Evolutionary conservation across 805 yeast genomes (phyloP), one percentile per base, ranked within the genome.

Genomic region (Torulaspora gathmanii): DNA sequence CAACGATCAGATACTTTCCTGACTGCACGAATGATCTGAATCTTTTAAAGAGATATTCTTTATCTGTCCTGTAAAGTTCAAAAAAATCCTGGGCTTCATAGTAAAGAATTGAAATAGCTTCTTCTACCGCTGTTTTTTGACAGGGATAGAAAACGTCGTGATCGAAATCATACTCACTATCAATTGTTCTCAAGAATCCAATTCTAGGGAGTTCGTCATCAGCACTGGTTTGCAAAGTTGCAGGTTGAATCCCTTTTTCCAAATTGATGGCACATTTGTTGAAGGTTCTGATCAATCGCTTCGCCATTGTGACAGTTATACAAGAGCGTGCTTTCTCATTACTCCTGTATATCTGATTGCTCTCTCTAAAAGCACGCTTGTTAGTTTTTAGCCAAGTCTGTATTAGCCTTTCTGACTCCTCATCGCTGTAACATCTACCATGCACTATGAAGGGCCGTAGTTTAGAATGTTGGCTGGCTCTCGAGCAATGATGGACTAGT

Each of bases 91-190:
- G 61, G 0, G 82, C 78, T 4, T 70, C 68, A 50, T 72, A 79
- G 37, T 72, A 69, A 1, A 82, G 47, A 1, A 76, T 69, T 2
- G 68, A 47, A 1, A 68, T 66, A 9, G 63, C 64, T 54, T 83
- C 89, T 5, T 68, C 65, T 1, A 69, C 47, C 2, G 70, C 55
- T 25, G 58, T 65, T 1, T 70, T 61, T 0, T 61, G 65, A 38
- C 75, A 67, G 0, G 90, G 90, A 8, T 77, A 70, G 51, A 80
- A 83, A 0, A 74, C 54, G 47, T 80, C 85, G 22, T 68, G 67
- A 1, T 57, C 57, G 8, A 64, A 50, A 53, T 78, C 75, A 60
- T 80, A 83, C 0, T 56, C 57, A 0, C 84, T 74, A 16, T 63
- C 68, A 4, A 74, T 69, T 13, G 64, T 65, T 33, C 90, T 64